Evolutionary conservation across 2,329 filamentous ascomycete species (phyloP), one percentile per base, ranked within the genome.

Genomic region (Colletotrichum truncatum): DNA sequence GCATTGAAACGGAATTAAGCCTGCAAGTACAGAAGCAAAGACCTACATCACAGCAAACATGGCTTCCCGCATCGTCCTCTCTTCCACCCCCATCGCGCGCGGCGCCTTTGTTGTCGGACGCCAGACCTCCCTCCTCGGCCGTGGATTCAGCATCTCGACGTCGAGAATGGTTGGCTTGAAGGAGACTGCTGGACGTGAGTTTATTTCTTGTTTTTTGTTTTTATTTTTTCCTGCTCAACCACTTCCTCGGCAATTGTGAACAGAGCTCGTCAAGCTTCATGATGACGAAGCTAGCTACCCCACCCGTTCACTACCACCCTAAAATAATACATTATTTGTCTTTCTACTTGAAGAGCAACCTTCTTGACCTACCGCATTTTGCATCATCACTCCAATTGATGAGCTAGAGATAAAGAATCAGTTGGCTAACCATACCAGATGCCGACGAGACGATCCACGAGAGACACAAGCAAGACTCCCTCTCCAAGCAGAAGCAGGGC

Each of bases 401-500:
- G n/a, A n/a, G n/a, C n/a, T n/a, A n/a, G n/a, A n/a, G n/a, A n/a
- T n/a, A n/a, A n/a, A n/a, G n/a, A n/a, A n/a, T n/a, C n/a, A n/a
- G n/a, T n/a, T n/a, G n/a, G n/a, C n/a, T n/a, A n/a, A n/a, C 18
- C 7, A 10, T 12, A n/a, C 11, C 74, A 52, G 72, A 79, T 43
- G 70, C 77, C 12, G 78, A 84, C 68, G 77, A 80, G 72, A 85
- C 89, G 63, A 84, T 80, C 73, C 78, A 80, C 71, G 85, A 89
- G 66, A 85, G 80, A 73, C 87, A 89, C 79, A 89, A 90, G 80
- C 76, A 85, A 59, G 87, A 90, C 72, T 82, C 83, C 23, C 78
- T 91, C 43, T 65, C 84, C 68, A 94, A 94, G 82, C 86, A 93
- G 66, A 88, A 90, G 76, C 78, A 85, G 38, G 92, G 92, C 66